Evolutionary conservation across 2,329 filamentous ascomycete genomes (phyloP), one percentile per base, ranked within the genome.

Genomic region (Epichloe festucae): DNA sequence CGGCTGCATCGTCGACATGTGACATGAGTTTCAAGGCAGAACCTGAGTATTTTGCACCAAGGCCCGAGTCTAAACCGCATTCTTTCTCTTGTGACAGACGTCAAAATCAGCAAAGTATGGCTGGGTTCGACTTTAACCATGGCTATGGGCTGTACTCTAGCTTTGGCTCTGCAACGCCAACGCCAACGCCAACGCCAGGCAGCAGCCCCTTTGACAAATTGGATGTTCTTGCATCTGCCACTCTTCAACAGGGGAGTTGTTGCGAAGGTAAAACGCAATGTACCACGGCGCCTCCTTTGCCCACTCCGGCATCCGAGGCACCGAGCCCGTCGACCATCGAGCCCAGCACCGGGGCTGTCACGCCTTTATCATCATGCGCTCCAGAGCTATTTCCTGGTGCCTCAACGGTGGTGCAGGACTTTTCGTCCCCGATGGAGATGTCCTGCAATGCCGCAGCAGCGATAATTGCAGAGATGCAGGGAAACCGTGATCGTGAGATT

Each of bases 391-490:
- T 57, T 5, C 55, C 57, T 0, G 51, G 42, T 12, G 53, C 58
- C 3, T 45, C 39, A 12, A 46, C 41, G 11, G 41, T 52, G 5
- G 46, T 40, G 36, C 49, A 44, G n/a, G 49, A 50, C 27, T 54
- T 57, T 11, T 55, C 54, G 8, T 65, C 65, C 7, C 62, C 65
- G 1, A 57, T 61, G 44, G 62, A 64, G 45, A 66, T 67, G 65
- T 65, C 65, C 2, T 67, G 65, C 53, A 62, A 61, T 46, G 61
- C 62, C 4, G 65, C 65, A 0, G 65, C 65, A 1, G 59, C 62
- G 6, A 67, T 71, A 35, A 68, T 71, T 15, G 67, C 69, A 17
- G 65, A 68, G 23, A 68, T 71, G 55, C 65, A 70, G 19, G 67
- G 67, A 0, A 60, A 64, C 12, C 53, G 57, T 10, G 60, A 68